phyloP scores from a whole-genome alignment of 169 alveolate species.

The Plasmodium reichenowi region DNA sequence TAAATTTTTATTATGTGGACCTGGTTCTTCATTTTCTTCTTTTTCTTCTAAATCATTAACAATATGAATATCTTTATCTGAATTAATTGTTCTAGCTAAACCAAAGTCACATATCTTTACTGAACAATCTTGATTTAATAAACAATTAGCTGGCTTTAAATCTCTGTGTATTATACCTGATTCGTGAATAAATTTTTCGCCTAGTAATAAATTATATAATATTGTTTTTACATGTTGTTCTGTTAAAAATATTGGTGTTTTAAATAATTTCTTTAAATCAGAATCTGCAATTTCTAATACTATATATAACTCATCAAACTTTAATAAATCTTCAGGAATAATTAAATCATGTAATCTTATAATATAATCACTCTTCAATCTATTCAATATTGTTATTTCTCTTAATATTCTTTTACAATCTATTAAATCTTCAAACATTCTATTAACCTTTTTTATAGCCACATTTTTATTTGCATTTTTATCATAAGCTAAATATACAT shows the following conservation, averaged over 20 bases:
- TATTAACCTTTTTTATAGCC: constrained; percentile 96
- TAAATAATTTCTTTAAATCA: constrained; percentile 96
- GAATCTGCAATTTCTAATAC: constrained; percentile 98
- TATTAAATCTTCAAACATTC: constrained; percentile 96
- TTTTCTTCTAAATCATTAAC: constrained; percentile 66
- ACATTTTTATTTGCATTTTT: constrained; percentile 88
- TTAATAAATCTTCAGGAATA: constrained; percentile 92
- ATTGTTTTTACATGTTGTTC: constrained; percentile 94
- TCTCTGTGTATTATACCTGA: constrained; percentile 98
- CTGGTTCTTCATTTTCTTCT: constrained; percentile 77
- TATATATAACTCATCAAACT: constrained; percentile 95
- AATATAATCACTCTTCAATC: constrained; percentile 93
- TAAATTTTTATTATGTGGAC: constrained; percentile 81
- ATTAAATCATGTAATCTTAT: constrained; percentile 93
- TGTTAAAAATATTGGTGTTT: constrained; percentile 94
- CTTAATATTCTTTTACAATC: constrained; percentile 97
- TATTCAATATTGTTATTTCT: constrained; percentile 94
- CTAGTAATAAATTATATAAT: constrained; percentile 94
- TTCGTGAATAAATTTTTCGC: constrained; percentile 95
- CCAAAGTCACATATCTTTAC: constrained; percentile 99
- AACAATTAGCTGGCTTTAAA: constrained; percentile 98
- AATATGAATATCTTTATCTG: constrained; percentile 48
- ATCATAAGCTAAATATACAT: constrained; percentile 92
- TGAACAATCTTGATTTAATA: constrained; percentile 98
- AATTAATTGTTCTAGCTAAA: constrained; percentile 92